A percentile compares a stretch with the other conserved stretches of the same genome.
phyloP scores from a whole-genome alignment of 495 filamentous ascomycete species.

The Xylaria sp. region DNA sequence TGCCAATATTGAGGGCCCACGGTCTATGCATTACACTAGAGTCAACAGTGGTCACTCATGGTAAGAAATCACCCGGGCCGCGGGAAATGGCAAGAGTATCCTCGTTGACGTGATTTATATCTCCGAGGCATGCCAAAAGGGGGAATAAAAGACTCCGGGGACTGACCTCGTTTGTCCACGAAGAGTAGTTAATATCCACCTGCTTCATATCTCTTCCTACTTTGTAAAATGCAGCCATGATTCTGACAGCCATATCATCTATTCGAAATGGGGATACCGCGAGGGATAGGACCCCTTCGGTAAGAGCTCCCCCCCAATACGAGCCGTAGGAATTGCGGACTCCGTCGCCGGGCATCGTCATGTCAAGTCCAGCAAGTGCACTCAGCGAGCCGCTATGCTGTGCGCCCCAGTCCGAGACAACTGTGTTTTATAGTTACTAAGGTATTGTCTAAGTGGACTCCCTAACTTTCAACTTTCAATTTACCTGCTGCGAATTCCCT shows the following conservation, averaged over 20 bases:
- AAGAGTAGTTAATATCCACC: constrained; percentile 82
- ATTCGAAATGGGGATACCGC: constrained; percentile 79
- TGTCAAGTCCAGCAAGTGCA: constrained; percentile 83
- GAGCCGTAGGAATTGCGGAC: constrained; percentile 66
- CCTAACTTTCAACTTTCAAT: background rate
- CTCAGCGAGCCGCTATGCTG: constrained; percentile 81
- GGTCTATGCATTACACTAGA: too few relatives aligned
- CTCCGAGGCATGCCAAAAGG: too few relatives aligned
- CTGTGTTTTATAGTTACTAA: constrained; percentile 35
- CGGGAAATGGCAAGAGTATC: too few relatives aligned
- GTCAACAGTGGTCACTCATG: too few relatives aligned
- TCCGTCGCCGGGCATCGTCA: constrained; percentile 91
- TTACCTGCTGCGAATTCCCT: background rate
- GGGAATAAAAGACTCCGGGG: too few relatives aligned
- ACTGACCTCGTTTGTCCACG: constrained; percentile 83
- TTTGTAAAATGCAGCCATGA: constrained; percentile 89
- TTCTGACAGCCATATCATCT: constrained; percentile 88
- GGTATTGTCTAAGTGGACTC: background rate
- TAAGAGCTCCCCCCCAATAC: constrained; percentile 80
- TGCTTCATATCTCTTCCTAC: constrained; percentile 65
- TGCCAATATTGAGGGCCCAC: constrained; percentile 69
- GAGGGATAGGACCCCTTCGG: constrained; percentile 75
- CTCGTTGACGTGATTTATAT: too few relatives aligned
- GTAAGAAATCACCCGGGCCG: too few relatives aligned
- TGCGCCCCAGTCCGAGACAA: constrained; percentile 90